phyloP scores from a whole-genome alignment of 345 rosid species.

The Rhodomyrtus tomentosa region DNA sequence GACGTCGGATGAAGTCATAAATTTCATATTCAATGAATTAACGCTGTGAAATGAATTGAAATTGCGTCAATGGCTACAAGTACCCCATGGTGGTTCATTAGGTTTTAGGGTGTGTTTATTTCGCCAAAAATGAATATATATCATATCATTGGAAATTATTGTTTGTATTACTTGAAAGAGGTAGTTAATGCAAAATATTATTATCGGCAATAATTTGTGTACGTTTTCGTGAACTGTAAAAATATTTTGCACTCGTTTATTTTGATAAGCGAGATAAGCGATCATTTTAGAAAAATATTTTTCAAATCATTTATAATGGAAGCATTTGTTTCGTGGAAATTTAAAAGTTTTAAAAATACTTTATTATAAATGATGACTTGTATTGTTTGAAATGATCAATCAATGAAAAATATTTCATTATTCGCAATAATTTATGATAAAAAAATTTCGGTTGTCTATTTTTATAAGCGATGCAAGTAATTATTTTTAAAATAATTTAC shows the following conservation, averaged over 20 bases:
- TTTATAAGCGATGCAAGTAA: too few species aligned
- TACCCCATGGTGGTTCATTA: neutral
- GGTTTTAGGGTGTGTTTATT: neutral
- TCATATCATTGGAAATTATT: neutral
- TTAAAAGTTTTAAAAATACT: neutral
- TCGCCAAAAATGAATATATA: neutral
- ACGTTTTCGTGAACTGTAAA: neutral
- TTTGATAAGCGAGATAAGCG: fast-evolving
- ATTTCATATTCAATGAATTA: neutral
- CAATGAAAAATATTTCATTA: too few species aligned
- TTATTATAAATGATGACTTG: neutral
- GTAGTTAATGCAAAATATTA: too few species aligned
- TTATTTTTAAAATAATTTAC: too few species aligned
- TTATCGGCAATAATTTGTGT: neutral
- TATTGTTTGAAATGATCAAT: too few species aligned
- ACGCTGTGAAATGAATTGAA: neutral
- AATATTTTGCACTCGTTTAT: neutral
- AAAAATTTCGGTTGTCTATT: too few species aligned
- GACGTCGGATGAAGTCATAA: neutral
- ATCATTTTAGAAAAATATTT: neutral
- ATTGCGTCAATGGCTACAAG: neutral
- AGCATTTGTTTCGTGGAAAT: too few species aligned
- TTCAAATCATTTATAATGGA: neutral
- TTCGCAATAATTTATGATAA: too few species aligned
- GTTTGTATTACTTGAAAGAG: too few species aligned